Evolutionary conservation across 2,329 filamentous ascomycete species (phyloP).

Genomic region (Leptoxyphium fumago): DNA sequence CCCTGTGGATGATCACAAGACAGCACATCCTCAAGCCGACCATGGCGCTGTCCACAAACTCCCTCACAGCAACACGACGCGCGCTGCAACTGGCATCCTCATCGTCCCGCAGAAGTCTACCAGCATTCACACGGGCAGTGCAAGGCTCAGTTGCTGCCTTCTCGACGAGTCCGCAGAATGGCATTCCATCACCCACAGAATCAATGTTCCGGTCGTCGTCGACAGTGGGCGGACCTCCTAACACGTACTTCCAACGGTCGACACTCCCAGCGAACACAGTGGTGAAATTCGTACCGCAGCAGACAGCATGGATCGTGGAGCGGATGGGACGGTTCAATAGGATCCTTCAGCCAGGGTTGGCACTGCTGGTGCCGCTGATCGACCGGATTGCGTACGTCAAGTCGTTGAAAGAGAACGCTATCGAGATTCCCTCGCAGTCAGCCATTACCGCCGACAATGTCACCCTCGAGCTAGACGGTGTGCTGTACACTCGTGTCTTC

Average conservation of each 20-base stretch:
- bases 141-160: conserved; percentile 6
- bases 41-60: neutral
- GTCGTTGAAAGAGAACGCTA: conserved; percentile 86
- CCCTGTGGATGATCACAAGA: neutral
- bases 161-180: conserved; percentile 10
- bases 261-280: conserved; percentile 82
- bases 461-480: conserved; percentile 87
- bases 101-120: neutral
- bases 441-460: conserved; percentile 98
- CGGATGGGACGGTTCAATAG: conserved; percentile 97
- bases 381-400: conserved; percentile 97
- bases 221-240: conserved; percentile 14
- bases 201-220: conserved; percentile 20
- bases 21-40: neutral
- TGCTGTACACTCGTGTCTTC: conserved; percentile 89
- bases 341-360: conserved; percentile 82
- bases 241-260: conserved; percentile 29
- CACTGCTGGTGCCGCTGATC: conserved; percentile 75
- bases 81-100: neutral
- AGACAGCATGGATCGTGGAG: conserved; percentile 98
- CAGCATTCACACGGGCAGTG: conserved; percentile 7
- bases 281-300: conserved; percentile 94
- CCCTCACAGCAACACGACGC: neutral
- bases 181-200: conserved; percentile 15
- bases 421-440: conserved; percentile 94